Conservation (phyloP, 192 early-diverging fungal genomes). For the Coemansia furcata region DNA sequence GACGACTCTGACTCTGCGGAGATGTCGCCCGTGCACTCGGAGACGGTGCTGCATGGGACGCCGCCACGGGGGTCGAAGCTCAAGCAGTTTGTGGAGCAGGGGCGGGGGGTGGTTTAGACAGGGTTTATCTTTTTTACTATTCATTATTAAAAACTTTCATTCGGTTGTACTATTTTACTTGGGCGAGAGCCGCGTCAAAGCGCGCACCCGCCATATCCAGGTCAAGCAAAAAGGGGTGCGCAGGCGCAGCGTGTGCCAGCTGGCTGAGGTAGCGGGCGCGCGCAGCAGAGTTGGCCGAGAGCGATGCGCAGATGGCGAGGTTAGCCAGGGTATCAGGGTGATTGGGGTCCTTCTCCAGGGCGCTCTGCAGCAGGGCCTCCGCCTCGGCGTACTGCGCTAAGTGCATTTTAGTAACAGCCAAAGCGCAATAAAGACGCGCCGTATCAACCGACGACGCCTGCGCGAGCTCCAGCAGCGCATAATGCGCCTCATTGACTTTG, state of each 20-base stretch:
- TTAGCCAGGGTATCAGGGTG: constrained; percentile 88
- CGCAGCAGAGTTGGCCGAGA: constrained; percentile 65
- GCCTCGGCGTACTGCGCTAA: constrained; percentile 81
- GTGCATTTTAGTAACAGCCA: constrained; percentile 82
- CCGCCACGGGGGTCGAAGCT: constrained; percentile 39
- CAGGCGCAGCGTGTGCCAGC: constrained; percentile 70
- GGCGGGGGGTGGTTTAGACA: neutral
- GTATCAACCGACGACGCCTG: constrained; percentile 70
- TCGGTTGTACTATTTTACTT: neutral
- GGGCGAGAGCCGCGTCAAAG: neutral
- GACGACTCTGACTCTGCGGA: constrained; percentile 18
- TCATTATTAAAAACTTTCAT: neutral
- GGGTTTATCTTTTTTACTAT: neutral
- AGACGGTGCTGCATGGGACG: constrained; percentile 36
- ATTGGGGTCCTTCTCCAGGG: constrained; percentile 65
- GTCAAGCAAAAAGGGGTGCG: constrained; percentile 77
- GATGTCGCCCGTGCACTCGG: constrained; percentile 2
- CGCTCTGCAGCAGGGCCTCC: constrained; percentile 72
- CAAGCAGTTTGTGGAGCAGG: constrained; percentile 24
- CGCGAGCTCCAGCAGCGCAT: constrained; percentile 93
- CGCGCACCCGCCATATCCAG: constrained; percentile 34
- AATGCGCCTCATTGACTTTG: constrained; percentile 80
- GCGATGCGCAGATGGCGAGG: constrained; percentile 70
- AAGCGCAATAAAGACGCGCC: constrained; percentile 69
- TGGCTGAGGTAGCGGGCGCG: constrained; percentile 65